phyloP scores from a whole-genome alignment of 2,329 filamentous ascomycete species.

The Curvularia sp. region DNA sequence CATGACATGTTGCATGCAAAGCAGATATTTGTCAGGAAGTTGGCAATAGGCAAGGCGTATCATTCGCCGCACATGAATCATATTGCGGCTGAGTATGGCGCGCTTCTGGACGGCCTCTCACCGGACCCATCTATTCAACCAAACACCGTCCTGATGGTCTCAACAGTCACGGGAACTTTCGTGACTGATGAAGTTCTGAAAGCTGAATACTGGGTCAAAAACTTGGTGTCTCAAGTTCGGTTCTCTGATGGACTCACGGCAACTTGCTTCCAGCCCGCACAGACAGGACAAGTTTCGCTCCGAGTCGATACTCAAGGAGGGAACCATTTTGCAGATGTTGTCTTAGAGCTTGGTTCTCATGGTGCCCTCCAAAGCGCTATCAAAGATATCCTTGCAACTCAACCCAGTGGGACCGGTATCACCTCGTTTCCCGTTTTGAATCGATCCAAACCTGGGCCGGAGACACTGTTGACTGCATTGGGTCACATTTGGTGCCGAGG shows the following conservation, averaged over 20 bases:
- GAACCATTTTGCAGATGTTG: background rate
- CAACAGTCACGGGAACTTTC: slow-evolving; percentile 1
- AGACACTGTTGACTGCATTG: background rate
- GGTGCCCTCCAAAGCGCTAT: slow-evolving; percentile 48
- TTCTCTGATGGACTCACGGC: slow-evolving; percentile 3
- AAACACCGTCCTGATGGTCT: background rate
- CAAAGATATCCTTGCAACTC: slow-evolving; percentile 9
- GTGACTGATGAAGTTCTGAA: background rate
- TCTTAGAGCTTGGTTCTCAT: slow-evolving; percentile 56
- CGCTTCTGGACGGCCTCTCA: background rate
- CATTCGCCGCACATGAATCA: slow-evolving; percentile 42
- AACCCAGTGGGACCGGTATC: background rate
- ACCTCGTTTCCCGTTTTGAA: background rate
- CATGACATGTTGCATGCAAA: slow-evolving; percentile 20
- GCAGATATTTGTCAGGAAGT: slow-evolving; percentile 4
- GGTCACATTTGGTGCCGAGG: slow-evolving; percentile 1
- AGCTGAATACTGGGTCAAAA: slow-evolving; percentile 11
- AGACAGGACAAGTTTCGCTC: slow-evolving; percentile 8
- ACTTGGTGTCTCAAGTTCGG: slow-evolving; percentile 13
- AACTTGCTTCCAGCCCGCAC: slow-evolving; percentile 2
- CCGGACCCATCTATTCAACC: background rate
- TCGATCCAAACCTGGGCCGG: background rate
- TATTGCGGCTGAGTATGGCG: slow-evolving; percentile 8
- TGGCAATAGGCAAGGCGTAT: slow-evolving; percentile 52
- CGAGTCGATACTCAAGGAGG: slow-evolving; percentile 1